These are phyloP conservation scores for Colletotrichum chlorophyti DNA, from an alignment of 2,329 filamentous ascomycete genomes.

Conservation along the genomic window DNA sequence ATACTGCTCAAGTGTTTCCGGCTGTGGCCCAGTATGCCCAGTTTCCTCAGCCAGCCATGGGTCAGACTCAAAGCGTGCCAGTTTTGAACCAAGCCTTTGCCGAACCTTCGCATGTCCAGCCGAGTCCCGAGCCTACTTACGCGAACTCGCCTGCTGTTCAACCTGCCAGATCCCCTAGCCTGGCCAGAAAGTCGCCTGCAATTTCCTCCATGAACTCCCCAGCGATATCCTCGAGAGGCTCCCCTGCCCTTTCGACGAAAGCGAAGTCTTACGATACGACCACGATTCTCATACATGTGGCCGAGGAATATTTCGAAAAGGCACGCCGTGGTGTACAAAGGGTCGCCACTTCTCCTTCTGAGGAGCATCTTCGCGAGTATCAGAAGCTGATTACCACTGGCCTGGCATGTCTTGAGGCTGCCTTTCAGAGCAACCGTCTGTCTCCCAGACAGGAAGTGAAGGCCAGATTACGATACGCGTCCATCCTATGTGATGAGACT, in stretches of 20 bases:
- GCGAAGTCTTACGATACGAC: constrained; percentile 56
- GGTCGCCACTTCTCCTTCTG: constrained; percentile 56
- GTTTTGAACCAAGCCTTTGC: constrained; percentile 12
- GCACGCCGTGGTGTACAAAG: constrained; percentile 63
- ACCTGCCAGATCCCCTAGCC: constrained; percentile 41
- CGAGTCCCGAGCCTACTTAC: constrained; percentile 46
- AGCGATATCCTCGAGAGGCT: constrained; percentile 37
- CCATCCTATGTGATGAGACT: constrained; percentile 76
- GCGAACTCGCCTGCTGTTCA: constrained; percentile 49
- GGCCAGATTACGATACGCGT: constrained; percentile 74
- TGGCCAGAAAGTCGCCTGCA: constrained; percentile 46
- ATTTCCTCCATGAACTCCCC: constrained; percentile 31
- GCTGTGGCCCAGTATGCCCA: constrained; percentile 21
- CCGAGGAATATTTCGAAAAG: constrained; percentile 76
- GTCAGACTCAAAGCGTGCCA: constrained; percentile 17
- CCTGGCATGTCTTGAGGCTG: constrained; percentile 74
- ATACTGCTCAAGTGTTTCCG: constrained; percentile 7
- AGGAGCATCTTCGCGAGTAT: constrained; percentile 67
- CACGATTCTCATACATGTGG: constrained; percentile 71
- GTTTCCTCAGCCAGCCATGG: constrained; percentile 26
- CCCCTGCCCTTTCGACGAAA: constrained; percentile 47
- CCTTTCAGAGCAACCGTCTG: constrained; percentile 66
- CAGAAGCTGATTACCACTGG: constrained; percentile 76
- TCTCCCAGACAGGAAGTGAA: constrained; percentile 72
- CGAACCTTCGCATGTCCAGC: constrained; percentile 30